Conservation (phyloP, 2,329 filamentous ascomycete genomes). For the Sporothrix phasma region DNA sequence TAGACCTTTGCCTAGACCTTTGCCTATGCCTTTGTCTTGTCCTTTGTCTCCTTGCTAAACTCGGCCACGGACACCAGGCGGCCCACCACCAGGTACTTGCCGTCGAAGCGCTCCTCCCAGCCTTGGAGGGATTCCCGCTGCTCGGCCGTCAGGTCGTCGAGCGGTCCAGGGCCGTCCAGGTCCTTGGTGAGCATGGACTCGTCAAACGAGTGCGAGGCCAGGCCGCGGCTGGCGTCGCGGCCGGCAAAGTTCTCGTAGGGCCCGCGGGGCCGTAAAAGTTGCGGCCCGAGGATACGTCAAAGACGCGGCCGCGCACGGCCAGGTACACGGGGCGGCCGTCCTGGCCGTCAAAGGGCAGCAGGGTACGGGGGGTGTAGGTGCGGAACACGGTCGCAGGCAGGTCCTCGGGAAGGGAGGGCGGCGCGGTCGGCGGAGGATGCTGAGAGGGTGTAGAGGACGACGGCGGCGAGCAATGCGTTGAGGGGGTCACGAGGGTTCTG, state of each 20-base stretch:
- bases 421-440: slow-evolving; percentile 40
- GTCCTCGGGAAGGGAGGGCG: slow-evolving; percentile 39
- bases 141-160: slow-evolving; percentile 61
- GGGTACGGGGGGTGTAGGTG: slow-evolving; percentile 65
- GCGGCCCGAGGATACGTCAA: slow-evolving; percentile 76
- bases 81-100: slow-evolving; percentile 94
- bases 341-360: slow-evolving; percentile 77
- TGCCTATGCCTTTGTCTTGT: slow-evolving; percentile 3
- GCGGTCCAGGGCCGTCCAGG: slow-evolving; percentile 68
- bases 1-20: too few relatives aligned
- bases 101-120: slow-evolving; percentile 87
- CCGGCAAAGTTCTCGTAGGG: slow-evolving; percentile 96
- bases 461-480: slow-evolving; percentile 49
- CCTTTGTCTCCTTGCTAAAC: slow-evolving; percentile 21
- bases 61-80: slow-evolving; percentile 55
- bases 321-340: slow-evolving; percentile 71
- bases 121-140: slow-evolving; percentile 75
- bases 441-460: slow-evolving; percentile 49
- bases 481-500: slow-evolving; percentile 46
- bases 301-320: slow-evolving; percentile 82
- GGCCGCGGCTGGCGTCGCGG: slow-evolving; percentile 74
- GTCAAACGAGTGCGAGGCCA: slow-evolving; percentile 89
- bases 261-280: slow-evolving; percentile 93
- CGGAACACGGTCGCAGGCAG: slow-evolving; percentile 52
- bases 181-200: slow-evolving; percentile 91